A percentile compares a stretch with the other conserved stretches of the same genome.
Conservation (phyloP, 1,284 basidiomycete species). For the Stygiomarasmius scandens region DNA sequence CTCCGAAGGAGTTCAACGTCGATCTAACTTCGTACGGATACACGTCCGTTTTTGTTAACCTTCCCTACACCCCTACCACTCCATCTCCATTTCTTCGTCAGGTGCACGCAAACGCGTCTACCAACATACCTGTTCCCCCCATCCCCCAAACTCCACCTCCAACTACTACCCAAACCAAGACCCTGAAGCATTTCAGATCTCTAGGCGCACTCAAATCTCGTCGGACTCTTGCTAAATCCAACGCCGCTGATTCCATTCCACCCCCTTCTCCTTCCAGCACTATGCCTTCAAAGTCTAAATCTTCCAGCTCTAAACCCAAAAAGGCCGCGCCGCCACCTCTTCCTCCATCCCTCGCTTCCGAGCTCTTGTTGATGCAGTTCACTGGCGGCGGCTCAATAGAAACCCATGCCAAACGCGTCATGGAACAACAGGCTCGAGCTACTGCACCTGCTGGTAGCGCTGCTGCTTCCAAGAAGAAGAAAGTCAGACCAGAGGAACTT, state of each 20-base stretch:
- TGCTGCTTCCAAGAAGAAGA: conserved; percentile 14
- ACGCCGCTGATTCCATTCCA: conserved; percentile 1
- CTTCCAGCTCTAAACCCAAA: conserved; percentile 21
- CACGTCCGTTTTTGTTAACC: conserved; percentile 64
- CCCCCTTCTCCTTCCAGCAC: neutral
- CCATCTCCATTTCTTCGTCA: conserved; percentile 31
- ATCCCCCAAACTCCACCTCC: neutral
- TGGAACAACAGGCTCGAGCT: conserved; percentile 52
- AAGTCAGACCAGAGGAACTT: conserved; percentile 3
- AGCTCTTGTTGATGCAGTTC: conserved; percentile 69
- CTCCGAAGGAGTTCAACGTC: conserved; percentile 44
- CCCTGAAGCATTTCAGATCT: conserved; percentile 12
- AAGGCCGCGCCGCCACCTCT: conserved; percentile 34
- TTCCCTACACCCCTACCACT: conserved; percentile 53
- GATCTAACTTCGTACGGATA: conserved; percentile 66
- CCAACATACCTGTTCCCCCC: neutral
- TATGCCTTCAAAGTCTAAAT: conserved; percentile 25
- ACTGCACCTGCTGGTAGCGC: conserved; percentile 26
- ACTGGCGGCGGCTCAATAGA: conserved; percentile 63
- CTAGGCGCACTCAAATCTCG: conserved; percentile 11
- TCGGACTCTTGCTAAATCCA: conserved; percentile 2
- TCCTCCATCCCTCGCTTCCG: conserved; percentile 57
- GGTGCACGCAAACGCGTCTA: neutral
- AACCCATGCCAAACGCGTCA: conserved; percentile 52
- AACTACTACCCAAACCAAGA: neutral